These are phyloP conservation scores for Fusarium devonianum DNA, from an alignment of 2,329 filamentous ascomycete genomes.

Conservation along the genomic window DNA sequence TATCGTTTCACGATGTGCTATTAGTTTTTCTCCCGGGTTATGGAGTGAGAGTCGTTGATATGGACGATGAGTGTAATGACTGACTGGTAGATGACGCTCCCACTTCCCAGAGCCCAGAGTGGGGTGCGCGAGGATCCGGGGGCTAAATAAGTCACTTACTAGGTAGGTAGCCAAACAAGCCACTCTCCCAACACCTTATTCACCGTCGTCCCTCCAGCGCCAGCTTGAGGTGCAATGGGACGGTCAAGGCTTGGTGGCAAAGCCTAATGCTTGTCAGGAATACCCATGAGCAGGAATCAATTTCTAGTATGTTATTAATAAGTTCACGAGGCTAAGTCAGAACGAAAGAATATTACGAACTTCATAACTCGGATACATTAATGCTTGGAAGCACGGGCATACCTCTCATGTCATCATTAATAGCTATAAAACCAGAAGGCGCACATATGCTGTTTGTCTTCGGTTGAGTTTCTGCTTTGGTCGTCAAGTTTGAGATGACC, in stretches of 20 bases:
- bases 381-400: constrained; percentile 37
- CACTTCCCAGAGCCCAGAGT: constrained; percentile 18
- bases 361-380: no score
- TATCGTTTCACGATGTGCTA: background rate
- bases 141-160: constrained; percentile 7
- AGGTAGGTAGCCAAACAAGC: background rate
- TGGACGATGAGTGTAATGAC: constrained; percentile 23
- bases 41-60: constrained; percentile 9
- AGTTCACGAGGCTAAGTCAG: no score
- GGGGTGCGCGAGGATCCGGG: constrained; percentile 21
- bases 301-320: no score
- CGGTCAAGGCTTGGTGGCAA: no score
- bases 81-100: constrained; percentile 29
- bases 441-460: background rate
- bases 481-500: constrained; percentile 30
- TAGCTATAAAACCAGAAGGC: no score
- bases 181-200: constrained; percentile 1
- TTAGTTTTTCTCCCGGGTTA: background rate
- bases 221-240: background rate
- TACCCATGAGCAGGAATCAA: no score
- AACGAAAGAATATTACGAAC: no score
- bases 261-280: no score
- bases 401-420: background rate
- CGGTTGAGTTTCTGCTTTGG: constrained; percentile 40
- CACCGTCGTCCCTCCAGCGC: background rate